A percentile compares a stretch with the other conserved stretches of the same genome.
Evolutionary conservation across 371 early-diverging fungal genomes (phyloP).

Genomic region (Haplosporangium sp.): DNA sequence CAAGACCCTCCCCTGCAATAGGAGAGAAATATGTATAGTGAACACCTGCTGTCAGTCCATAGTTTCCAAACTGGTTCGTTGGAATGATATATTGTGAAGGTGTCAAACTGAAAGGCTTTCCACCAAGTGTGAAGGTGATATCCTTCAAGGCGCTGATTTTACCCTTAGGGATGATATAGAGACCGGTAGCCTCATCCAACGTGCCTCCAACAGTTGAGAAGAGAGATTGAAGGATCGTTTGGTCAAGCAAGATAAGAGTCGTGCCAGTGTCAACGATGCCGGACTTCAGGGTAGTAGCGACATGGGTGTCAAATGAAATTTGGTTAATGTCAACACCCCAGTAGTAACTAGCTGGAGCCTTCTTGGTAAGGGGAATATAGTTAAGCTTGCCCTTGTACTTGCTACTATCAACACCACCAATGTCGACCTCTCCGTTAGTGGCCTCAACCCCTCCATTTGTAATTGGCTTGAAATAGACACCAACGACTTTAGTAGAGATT

Average conservation of each 20-base stretch:
- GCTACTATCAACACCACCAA: conserved; percentile 64
- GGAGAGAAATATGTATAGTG: background rate
- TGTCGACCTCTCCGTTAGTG: conserved; percentile 71
- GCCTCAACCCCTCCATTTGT: conserved; percentile 58
- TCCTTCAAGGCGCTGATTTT: conserved; percentile 7
- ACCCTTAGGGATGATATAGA: conserved; percentile 16
- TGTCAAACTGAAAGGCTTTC: conserved; percentile 15
- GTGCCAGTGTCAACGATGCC: conserved; percentile 56
- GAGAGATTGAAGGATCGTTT: background rate
- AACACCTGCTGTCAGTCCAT: background rate
- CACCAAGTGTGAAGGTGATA: conserved; percentile 17
- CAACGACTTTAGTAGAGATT: conserved; percentile 73
- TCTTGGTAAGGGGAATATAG: conserved; percentile 75
- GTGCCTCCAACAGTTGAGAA: conserved; percentile 9
- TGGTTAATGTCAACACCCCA: conserved; percentile 25
- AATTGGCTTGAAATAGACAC: conserved; percentile 85
- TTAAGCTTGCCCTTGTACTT: conserved; percentile 65
- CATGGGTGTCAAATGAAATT: conserved; percentile 2
- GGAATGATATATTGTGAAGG: conserved; percentile 22
- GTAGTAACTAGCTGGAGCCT: conserved; percentile 38
- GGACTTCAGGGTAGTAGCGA: background rate
- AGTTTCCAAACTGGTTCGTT: conserved; percentile 1
- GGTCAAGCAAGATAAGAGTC: conserved; percentile 40
- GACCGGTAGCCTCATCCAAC: conserved; percentile 2
- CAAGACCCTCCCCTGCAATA: background rate